phyloP scores from a whole-genome alignment of 768 basidiomycete species.

The Russula compacta region DNA sequence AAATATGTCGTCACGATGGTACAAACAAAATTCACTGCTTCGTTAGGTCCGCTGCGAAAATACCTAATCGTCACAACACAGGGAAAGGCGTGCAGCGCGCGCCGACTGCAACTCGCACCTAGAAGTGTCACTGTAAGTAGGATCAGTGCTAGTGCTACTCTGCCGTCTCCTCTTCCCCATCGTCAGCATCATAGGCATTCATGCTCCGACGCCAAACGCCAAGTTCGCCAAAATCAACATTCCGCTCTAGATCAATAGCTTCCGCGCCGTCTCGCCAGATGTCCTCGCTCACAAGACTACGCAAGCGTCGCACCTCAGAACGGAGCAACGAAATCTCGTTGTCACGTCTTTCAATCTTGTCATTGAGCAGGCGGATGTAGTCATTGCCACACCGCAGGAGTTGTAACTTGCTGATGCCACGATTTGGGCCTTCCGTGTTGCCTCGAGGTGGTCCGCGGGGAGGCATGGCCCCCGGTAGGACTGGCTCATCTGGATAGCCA shows the following conservation, averaged over 20 bases:
- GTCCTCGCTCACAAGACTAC: slow-evolving; percentile 30
- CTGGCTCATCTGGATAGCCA: slow-evolving; percentile 58
- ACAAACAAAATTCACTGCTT: slow-evolving; percentile 4
- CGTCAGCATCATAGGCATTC: slow-evolving; percentile 17
- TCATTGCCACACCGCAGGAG: slow-evolving; percentile 87
- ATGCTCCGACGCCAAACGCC: slow-evolving; percentile 21
- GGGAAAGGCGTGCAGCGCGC: not conserved
- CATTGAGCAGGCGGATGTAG: slow-evolving; percentile 69
- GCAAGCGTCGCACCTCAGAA: slow-evolving; percentile 54
- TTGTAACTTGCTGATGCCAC: slow-evolving; percentile 90
- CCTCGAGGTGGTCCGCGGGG: slow-evolving; percentile 84
- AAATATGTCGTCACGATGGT: slow-evolving; percentile 6
- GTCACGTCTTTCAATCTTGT: slow-evolving; percentile 70
- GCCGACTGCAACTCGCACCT: not conserved
- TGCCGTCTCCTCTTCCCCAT: slow-evolving; percentile 13
- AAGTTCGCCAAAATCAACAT: slow-evolving; percentile 49
- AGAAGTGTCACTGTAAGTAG: not conserved
- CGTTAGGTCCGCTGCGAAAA: not conserved
- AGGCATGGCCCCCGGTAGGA: slow-evolving; percentile 81
- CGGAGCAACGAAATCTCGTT: slow-evolving; percentile 63
- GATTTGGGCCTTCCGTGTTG: slow-evolving; percentile 85
- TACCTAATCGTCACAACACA: slow-evolving; percentile 3
- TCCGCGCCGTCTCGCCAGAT: slow-evolving; percentile 29
- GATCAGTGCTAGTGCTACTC: slow-evolving; percentile 5
- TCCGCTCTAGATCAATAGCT: slow-evolving; percentile 43